Base-by-base conservation (phyloP, 768 basidiomycete species). In the Mrakia blollopis region DNA sequence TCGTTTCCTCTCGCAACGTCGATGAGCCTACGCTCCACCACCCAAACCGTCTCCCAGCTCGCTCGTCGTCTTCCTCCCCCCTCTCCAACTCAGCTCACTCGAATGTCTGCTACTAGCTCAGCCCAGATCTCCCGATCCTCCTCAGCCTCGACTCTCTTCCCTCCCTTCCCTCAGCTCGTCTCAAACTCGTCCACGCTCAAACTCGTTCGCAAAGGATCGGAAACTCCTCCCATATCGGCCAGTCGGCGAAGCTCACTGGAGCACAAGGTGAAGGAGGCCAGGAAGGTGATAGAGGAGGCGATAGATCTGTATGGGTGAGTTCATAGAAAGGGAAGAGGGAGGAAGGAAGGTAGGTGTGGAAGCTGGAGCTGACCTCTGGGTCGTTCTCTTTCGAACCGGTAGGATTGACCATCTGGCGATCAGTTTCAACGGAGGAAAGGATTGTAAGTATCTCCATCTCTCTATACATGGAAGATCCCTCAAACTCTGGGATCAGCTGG, bases 361-460 rank as follows among this genome's bases (percentile, higher is more conserved):
- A 44, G 47, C 18, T 57, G 21, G 67, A 52, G 39, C 44, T 44
- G 37, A 52, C 23, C 30, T 16, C 50, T 21, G 39, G 39, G 11
- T 25, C 35, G 16, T n/a, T 4, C 37, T 23, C n/a, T 18, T 47
- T 62, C 57, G 32, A 30, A 74, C 72, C 30, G 28, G 2, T 68
- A 92, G 93, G 70, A 86, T 88, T 81, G 88, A 90, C 50, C 85
- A 87, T 74, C 85, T 94, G 6, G 91, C 94, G 3, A 86, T 99
- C 78, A 97, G 94, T 84, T 99, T 98, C 85, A 99, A 98, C 80
- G 97, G 97, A 14, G 97, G 97, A 72, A 99, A 99, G 83, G 97
- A 99, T 82, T 99, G 97, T 96, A 44, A 61, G 83, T 81, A 6
- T n/a, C 41, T 37, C 37, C 30, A 16, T 52, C 32, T 71, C 11